These are phyloP conservation scores for Trametes sp. DNA, from an alignment of 1,284 basidiomycete genomes.

Conservation along the genomic window DNA sequence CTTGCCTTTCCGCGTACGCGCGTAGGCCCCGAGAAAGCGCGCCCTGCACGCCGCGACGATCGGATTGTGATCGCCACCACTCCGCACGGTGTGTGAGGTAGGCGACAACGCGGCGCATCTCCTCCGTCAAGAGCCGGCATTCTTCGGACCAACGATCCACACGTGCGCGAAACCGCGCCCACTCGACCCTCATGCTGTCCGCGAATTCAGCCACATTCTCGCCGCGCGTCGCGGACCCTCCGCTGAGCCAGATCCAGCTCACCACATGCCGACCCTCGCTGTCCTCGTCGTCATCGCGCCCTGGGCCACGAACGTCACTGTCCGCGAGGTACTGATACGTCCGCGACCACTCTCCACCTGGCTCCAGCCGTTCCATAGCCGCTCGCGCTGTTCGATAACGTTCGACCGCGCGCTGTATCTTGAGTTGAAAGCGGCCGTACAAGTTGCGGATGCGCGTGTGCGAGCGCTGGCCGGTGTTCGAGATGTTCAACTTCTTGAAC, in stretches of 20 bases:
- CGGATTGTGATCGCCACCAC: not conserved
- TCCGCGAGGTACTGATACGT: not conserved
- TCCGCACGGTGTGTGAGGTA: not conserved
- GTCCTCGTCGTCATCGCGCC: not conserved
- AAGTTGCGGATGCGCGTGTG: not conserved
- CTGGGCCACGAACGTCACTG: not conserved
- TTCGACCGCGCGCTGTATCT: not conserved
- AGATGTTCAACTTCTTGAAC: not conserved
- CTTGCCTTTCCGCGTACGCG: too few species aligned
- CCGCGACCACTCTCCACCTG: not conserved
- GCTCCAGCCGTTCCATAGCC: not conserved
- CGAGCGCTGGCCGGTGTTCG: not conserved
- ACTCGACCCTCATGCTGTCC: not conserved
- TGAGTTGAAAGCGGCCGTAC: not conserved
- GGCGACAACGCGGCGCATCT: not conserved
- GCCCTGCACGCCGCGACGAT: not conserved
- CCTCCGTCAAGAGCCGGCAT: not conserved
- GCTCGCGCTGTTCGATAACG: not conserved
- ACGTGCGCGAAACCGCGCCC: not conserved
- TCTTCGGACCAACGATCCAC: not conserved
- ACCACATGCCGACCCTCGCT: not conserved
- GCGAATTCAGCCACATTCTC: not conserved
- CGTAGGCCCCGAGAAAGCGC: too few species aligned
- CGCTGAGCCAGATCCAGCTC: not conserved
- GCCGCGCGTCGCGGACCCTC: too few species aligned